Base-by-base conservation (phyloP, 2,329 filamentous ascomycete genomes). In the Lecanicillium sp. region DNA sequence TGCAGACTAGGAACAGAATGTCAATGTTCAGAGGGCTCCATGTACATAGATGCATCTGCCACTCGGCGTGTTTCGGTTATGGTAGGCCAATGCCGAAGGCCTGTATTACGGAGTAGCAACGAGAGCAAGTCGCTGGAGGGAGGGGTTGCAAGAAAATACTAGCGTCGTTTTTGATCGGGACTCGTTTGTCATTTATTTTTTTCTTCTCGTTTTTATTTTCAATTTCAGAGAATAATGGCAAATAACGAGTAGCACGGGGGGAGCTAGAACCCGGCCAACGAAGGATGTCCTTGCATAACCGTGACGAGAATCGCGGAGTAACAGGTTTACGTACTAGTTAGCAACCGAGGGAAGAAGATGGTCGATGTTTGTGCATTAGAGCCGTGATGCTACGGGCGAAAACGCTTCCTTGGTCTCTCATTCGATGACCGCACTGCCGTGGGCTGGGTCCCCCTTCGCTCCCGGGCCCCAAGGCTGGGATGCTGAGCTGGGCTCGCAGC, bases 311-410 rank as follows among this genome's bases (percentile, higher is more conserved):
- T n/a, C 44, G 40, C 15, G 44, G 44, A 37, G 44, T 47, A 47
- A 32, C n/a, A n/a, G 21, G 40, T 40, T 47, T 35, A 40, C 44
- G 44, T 47, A 47, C 21, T 6, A n/a, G n/a, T n/a, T n/a, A 47
- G 36, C 44, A 47, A 47, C 44, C 44, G 44, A 47, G 44, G 44
- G 37, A 47, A 40, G n/a, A n/a, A n/a, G n/a, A 40, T 47, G 40
- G 44, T 12, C 14, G 14, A 35, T 41, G 20, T 20, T 33, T n/a
- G n/a, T n/a, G 27, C 44, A 40, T 47, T 35, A 27, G 29, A 41
- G 36, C 44, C 29, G 27, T 47, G 36, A 19, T 20, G 29, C n/a
- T 6, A 19, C 44, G 44, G 44, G 37, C 20, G 37, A 47, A 47
- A 47, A 41, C 44, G 44, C 44, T 47, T 47, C 44, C n/a, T n/a